Evolutionary conservation across 2,329 filamentous ascomycete genomes (phyloP).

Genomic region (Triangularia setosa): DNA sequence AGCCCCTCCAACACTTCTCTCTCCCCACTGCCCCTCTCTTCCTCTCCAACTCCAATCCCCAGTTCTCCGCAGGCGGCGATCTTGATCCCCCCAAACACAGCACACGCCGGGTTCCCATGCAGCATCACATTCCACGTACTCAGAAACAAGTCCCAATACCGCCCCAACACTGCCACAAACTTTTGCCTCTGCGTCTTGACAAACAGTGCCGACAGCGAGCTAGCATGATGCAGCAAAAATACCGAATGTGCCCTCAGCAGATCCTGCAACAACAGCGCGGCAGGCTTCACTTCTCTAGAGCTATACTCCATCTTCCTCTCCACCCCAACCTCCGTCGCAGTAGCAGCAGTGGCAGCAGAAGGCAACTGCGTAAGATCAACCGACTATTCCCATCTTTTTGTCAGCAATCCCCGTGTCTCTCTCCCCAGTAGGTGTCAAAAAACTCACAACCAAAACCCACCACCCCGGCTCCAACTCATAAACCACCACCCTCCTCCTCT

Average conservation of each 20-base stretch:
- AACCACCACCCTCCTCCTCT: constrained; percentile 78
- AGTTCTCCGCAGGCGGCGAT: constrained; percentile 86
- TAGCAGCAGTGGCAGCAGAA: neutral
- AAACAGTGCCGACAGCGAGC: constrained; percentile 68
- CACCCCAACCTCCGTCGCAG: neutral
- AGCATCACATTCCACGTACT: constrained; percentile 84
- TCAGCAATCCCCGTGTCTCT: neutral
- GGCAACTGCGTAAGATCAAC: neutral
- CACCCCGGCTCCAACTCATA: constrained; percentile 85
- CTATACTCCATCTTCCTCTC: constrained; percentile 69
- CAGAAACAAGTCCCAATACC: constrained; percentile 73
- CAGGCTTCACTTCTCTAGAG: constrained; percentile 81
- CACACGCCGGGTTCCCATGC: constrained; percentile 79
- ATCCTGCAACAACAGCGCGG: constrained; percentile 73
- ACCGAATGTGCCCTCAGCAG: constrained; percentile 75
- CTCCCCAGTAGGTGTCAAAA: neutral
- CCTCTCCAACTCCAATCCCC: constrained; percentile 90
- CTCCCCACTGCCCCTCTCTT: constrained; percentile 90
- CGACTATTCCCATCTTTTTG: neutral
- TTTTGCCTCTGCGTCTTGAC: constrained; percentile 59
- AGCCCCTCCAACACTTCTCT: constrained; percentile 91
- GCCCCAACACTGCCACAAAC: constrained; percentile 68
- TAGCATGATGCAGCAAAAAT: constrained; percentile 84
- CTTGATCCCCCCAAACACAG: constrained; percentile 79
- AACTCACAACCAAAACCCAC: constrained; percentile 88